Evolutionary conservation across 306 rosid genomes (phyloP), one percentile per base, ranked within the genome.

Genomic region (Styphnolobium japonicum): DNA sequence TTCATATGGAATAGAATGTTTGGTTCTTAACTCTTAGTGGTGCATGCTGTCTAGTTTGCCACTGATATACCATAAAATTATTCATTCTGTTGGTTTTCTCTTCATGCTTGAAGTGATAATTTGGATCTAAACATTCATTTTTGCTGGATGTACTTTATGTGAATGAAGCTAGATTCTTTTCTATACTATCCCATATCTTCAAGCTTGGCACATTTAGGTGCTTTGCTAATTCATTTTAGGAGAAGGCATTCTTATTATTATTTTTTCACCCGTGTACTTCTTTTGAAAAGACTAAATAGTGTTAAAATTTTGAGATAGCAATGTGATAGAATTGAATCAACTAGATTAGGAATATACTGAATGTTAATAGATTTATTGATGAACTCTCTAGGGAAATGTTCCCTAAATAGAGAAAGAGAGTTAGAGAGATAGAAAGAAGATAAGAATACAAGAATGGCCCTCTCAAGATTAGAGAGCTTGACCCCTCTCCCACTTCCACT

Each of bases 131-230:
- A 49, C 12, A 40, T 67, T 16, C 46, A 66, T 22, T 46, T 51
- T 36, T 22, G 23, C 23, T 81, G 46, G 3, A 5, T 33, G 5
- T 64, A n/a, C 40, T 27, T 27, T 21, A 75, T 10, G 9, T 33
- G 71, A 33, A 62, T 56, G 53, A 67, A 75, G 14, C 52, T 63
- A 27, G n/a, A 55, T 33, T 73, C 18, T 72, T 43, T 66, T 23
- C 0, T 25, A 40, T 18, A 62, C 69, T 29, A 14, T 70, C n/a
- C 15, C 12, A 23, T 45, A 11, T 31, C n/a, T 67, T 55, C 23
- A 56, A 56, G n/a, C 10, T 56, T 7, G 36, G n/a, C 46, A 5
- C 25, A 10, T 42, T 42, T 43, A 40, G 31, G 16, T 39, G 46
- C 56, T 57, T 12, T 18, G 34, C 21, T 53, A 53, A 52, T 39